phyloP scores from a whole-genome alignment of 495 filamentous ascomycete species.

The Neurospora tetraspora region DNA sequence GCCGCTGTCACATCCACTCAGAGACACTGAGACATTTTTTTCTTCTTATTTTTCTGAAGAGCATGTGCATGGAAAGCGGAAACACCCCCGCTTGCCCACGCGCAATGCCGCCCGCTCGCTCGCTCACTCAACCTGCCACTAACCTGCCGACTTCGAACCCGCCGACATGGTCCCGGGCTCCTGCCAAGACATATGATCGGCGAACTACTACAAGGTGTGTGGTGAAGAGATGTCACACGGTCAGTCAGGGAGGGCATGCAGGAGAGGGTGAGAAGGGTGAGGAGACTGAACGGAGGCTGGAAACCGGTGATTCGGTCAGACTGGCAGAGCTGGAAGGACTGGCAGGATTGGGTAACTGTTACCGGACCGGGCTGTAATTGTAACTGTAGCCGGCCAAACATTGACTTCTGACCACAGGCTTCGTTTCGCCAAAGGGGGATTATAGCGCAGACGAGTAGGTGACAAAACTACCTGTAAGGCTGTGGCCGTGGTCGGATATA shows the following conservation, averaged over 20 bases:
- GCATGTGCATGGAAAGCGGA: background rate
- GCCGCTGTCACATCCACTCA: background rate
- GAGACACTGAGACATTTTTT: background rate
- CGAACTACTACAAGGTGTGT: background rate
- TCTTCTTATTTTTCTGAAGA: background rate
- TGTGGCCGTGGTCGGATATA: background rate
- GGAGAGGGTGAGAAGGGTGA: background rate
- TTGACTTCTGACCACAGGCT: background rate
- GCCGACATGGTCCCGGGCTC: background rate
- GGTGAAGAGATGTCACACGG: background rate
- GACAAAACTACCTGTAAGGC: background rate
- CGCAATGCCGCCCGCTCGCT: background rate
- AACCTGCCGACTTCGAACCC: background rate
- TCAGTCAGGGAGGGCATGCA: background rate
- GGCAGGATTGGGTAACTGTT: background rate
- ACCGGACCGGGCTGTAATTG: too few species aligned
- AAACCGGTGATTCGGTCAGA: background rate
- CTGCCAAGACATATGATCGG: background rate
- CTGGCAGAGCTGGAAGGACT: background rate
- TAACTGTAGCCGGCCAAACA: background rate
- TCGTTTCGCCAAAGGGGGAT: too few species aligned
- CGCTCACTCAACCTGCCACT: background rate
- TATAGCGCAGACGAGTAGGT: background rate
- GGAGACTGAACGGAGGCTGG: background rate
- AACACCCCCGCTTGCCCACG: background rate